Base-by-base conservation (phyloP, 768 basidiomycete species). In the Tephrocybe sp. region DNA sequence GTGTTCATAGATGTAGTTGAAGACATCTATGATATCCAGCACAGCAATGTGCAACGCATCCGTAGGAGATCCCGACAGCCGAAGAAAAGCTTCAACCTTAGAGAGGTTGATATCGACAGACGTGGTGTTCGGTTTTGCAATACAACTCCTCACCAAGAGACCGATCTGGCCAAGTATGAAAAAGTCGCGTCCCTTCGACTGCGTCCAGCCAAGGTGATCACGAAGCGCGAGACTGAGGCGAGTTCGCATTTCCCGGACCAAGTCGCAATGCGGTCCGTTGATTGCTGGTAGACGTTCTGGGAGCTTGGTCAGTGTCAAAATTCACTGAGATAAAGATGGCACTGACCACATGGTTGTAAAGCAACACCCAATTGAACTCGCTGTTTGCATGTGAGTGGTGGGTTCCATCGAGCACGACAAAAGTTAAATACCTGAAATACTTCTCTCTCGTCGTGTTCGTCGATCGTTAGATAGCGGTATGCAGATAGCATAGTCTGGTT, bases 391-490 rank as follows among this genome's bases (percentile, higher is more conserved):
- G 44, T 4, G 15, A 34, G 4, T 15, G 16, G 25, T 49, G 12
- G 31, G 36, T 12, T n/a, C 23, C 11, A 36, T 4, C 16, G 38
- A 12, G 4, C 27, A 44, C 3, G 25, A 30, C 12, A 15, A 22
- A 42, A 29, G 37, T 10, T 45, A 12, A 15, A 27, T 53, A 71
- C 80, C 69, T 79, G 74, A 54, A 86, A 89, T 21, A 86, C 80
- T 57, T 85, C 86, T 23, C 84, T 74, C 55, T 87, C 88, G 58
- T 79, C 76, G 42, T 79, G 73, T 6, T 61, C 61, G 0, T 64
- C 69, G 34, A 85, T 59, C 15, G 70, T 69, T 2, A 66, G 63
- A 54, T 84, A 84, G 57, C 83, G 83, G 1, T 71, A 48, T 75
- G 80, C 9, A 72, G 70, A 12, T 82, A 70, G 47, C 76, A 73